Conservation (phyloP, 2,329 filamentous ascomycete genomes). For the Monosporascus sp. region DNA sequence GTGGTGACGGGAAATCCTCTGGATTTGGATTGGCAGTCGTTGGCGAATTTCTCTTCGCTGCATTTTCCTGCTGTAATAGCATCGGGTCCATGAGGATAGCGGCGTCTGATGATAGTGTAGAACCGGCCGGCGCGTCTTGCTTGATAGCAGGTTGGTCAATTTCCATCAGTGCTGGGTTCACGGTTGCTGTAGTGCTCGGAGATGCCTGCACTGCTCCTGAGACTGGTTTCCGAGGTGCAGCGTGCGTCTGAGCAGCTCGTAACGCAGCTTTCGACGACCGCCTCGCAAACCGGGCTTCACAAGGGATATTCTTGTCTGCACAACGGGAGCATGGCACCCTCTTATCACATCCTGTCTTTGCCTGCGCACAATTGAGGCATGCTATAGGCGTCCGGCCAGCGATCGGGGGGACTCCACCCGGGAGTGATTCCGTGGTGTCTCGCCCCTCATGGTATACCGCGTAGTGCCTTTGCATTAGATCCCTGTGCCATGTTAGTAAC, state of each 20-base stretch:
- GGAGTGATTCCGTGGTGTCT: slow-evolving; percentile 39
- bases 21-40: slow-evolving; percentile 29
- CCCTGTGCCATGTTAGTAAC: slow-evolving; percentile 29
- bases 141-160: slow-evolving; percentile 24
- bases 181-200: slow-evolving; percentile 17
- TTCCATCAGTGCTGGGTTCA: slow-evolving; percentile 33
- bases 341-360: slow-evolving; percentile 49
- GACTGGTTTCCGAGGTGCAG: slow-evolving; percentile 19
- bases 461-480: slow-evolving; percentile 46
- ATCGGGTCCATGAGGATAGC: slow-evolving; percentile 26
- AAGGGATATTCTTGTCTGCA: slow-evolving; percentile 41
- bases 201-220: slow-evolving; percentile 13
- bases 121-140: slow-evolving; percentile 19
- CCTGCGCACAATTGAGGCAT: slow-evolving; percentile 44
- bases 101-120: slow-evolving; percentile 24
- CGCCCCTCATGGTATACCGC: slow-evolving; percentile 46
- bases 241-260: slow-evolving; percentile 36
- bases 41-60: slow-evolving; percentile 26
- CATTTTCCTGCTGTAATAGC: slow-evolving; percentile 22
- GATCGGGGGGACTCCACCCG: slow-evolving; percentile 38
- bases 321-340: slow-evolving; percentile 44
- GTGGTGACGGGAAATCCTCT: slow-evolving; percentile 31
- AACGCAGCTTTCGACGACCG: slow-evolving; percentile 44
- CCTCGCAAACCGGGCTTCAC: slow-evolving; percentile 45
- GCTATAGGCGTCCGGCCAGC: slow-evolving; percentile 39